Conservation (phyloP, 441 rosid genomes). For the Euphorbia schlechtendalii region DNA sequence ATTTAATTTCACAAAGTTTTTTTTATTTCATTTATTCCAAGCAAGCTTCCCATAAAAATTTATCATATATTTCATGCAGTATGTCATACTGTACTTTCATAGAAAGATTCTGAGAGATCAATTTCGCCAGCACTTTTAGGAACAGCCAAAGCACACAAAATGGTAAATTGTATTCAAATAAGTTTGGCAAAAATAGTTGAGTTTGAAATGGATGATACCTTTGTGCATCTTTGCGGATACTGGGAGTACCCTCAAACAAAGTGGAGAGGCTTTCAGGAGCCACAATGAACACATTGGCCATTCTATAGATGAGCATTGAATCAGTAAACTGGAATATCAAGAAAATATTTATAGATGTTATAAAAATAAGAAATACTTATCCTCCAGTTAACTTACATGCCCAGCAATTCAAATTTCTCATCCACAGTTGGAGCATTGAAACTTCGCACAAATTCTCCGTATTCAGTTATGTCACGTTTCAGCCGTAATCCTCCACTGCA, state of each 20-base stretch:
- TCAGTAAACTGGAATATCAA: slow-evolving; percentile 11
- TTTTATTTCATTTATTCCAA: too few relatives aligned
- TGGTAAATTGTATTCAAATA: too few relatives aligned
- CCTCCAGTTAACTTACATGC: slow-evolving; percentile 52
- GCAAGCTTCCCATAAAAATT: background rate
- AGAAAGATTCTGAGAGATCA: background rate
- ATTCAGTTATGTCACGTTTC: slow-evolving; percentile 95
- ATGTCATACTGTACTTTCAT: background rate
- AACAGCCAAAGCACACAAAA: too few relatives aligned
- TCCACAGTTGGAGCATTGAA: slow-evolving; percentile 90
- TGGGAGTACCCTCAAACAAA: slow-evolving; percentile 92
- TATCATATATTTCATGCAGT: slow-evolving; percentile 3
- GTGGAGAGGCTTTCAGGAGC: slow-evolving; percentile 95
- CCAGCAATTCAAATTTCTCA: slow-evolving; percentile 91
- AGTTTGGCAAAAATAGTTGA: background rate
- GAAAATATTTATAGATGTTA: background rate
- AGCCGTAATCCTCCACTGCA: slow-evolving; percentile 89
- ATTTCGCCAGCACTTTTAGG: background rate
- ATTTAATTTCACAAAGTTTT: too few relatives aligned
- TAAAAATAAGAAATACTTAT: background rate
- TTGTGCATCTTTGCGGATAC: slow-evolving; percentile 87
- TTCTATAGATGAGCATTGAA: slow-evolving; percentile 36
- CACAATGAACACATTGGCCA: slow-evolving; percentile 92
- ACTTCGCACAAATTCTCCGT: slow-evolving; percentile 78
- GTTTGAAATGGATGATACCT: slow-evolving; percentile 37